Conservation (phyloP, 2,329 filamentous ascomycete genomes). For the Pseudovirgaria hyperparasitica region DNA sequence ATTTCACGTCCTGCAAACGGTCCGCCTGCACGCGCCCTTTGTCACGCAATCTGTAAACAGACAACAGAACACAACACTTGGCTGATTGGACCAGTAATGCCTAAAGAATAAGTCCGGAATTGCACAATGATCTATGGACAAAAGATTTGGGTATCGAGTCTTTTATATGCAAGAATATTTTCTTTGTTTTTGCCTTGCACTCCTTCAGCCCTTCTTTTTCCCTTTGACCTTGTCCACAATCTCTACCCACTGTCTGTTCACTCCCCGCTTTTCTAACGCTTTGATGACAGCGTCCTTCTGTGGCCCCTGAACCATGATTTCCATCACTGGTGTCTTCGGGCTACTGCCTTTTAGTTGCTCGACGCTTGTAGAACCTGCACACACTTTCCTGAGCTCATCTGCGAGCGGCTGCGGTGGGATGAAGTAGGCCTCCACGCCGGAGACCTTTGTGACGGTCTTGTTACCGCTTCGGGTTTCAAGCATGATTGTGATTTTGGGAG, state of each 20-base stretch:
- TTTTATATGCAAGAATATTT: too few relatives aligned
- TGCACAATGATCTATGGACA: too few relatives aligned
- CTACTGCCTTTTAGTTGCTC: slow-evolving; percentile 45
- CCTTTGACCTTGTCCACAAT: slow-evolving; percentile 57
- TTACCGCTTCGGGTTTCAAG: slow-evolving; percentile 54
- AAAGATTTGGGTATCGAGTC: too few relatives aligned
- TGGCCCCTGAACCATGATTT: slow-evolving; percentile 55
- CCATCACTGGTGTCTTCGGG: slow-evolving; percentile 51
- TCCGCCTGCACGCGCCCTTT: too few relatives aligned
- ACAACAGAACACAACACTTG: too few relatives aligned
- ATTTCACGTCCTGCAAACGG: too few relatives aligned
- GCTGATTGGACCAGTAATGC: too few relatives aligned
- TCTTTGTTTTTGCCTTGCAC: too few relatives aligned
- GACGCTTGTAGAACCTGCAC: slow-evolving; percentile 55
- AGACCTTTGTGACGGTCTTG: slow-evolving; percentile 52
- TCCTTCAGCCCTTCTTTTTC: slow-evolving; percentile 40
- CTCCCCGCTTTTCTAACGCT: slow-evolving; percentile 45
- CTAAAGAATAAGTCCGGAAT: too few relatives aligned
- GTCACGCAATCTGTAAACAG: too few relatives aligned
- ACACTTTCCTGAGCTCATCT: slow-evolving; percentile 54
- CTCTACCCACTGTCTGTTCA: slow-evolving; percentile 47
- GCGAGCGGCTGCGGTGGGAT: slow-evolving; percentile 47
- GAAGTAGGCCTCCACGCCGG: slow-evolving; percentile 48
- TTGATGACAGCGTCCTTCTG: slow-evolving; percentile 49
- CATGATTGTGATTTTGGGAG: slow-evolving; percentile 46